Evolutionary conservation across 2,329 filamentous ascomycete genomes (phyloP), one percentile per base, ranked within the genome.

Genomic region (Fusarium liriodendri): DNA sequence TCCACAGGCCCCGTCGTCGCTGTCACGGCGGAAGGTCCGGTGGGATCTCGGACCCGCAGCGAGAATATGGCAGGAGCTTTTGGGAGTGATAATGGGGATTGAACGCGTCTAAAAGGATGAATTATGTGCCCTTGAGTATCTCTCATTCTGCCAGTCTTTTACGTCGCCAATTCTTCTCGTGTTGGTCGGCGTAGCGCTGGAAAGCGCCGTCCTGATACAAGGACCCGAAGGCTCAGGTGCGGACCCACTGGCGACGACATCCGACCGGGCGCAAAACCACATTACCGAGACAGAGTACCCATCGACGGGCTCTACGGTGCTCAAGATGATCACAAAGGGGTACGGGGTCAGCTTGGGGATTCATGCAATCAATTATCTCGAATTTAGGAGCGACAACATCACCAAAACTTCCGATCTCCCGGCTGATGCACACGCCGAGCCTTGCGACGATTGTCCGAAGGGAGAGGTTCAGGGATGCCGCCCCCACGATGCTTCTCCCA

Each of bases 181-280:
- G 66, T 67, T 76, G 64, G 29, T 69, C 58, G 66, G 61, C 60
- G 66, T 70, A 68, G 67, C 75, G 50, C 64, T 66, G 64, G 57
- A 66, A 70, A 69, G 68, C 57, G 62, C 75, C 58, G 58, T 70
- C 69, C 65, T 74, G 66, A 76, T 76, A 74, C 77, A 74, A 67
- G 68, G 69, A 74, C 66, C 69, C 70, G 72, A 77, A 67, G 70
- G 66, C 70, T 76, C 71, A 72, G 74, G 72, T 77, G 70, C 70
- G 78, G 78, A 79, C 75, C 80, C 79, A 81, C 80, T 75, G 72
- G 71, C 67, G 74, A 81, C 80, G 78, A 81, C 79, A 81, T 79
- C 79, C 79, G 79, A 76, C 74, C 80, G 78, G 75, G 74, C 70
- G 71, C 61, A 65, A 73, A 71, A 71, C 69, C 67, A 73, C 77